phyloP scores from a whole-genome alignment of 2,329 filamentous ascomycete species.

The Colletotrichum sojae region DNA sequence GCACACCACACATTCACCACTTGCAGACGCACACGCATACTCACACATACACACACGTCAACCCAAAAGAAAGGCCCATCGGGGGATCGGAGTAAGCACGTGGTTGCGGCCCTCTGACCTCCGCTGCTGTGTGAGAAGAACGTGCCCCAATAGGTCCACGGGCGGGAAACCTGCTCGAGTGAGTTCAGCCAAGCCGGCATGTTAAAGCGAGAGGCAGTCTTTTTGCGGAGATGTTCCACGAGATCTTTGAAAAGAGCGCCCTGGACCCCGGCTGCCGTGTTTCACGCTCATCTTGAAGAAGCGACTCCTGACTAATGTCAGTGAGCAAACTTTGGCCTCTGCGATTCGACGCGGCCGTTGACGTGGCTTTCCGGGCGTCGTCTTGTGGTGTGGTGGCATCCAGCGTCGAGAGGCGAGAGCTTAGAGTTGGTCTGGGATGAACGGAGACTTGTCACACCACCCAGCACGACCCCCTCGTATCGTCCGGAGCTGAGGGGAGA shows the following conservation, averaged over 20 bases:
- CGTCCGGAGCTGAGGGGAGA: slow-evolving; percentile 22
- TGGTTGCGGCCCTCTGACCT: slow-evolving; percentile 8
- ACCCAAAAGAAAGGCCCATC: slow-evolving; percentile 4
- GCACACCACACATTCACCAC: no score
- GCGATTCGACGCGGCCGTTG: background rate
- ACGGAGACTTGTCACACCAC: slow-evolving; percentile 22
- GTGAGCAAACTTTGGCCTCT: slow-evolving; percentile 6
- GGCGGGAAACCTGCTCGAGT: background rate
- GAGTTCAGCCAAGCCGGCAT: slow-evolving; percentile 9
- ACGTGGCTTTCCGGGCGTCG: background rate
- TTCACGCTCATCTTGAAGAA: background rate
- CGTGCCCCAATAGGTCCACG: slow-evolving; percentile 4
- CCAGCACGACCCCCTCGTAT: slow-evolving; percentile 4
- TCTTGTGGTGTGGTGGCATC: background rate
- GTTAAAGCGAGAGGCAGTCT: background rate
- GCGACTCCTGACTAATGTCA: background rate
- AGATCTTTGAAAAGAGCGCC: background rate
- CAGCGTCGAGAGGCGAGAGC: background rate
- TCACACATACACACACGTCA: no score
- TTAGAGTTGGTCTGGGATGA: slow-evolving; percentile 27
- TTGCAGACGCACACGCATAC: no score
- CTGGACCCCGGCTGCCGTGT: background rate
- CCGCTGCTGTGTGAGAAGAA: background rate
- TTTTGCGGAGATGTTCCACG: background rate
- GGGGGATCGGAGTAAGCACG: slow-evolving; percentile 4